These are phyloP conservation scores for Akanthomyces uredinophilus DNA, from an alignment of 2,329 filamentous ascomycete genomes.

Conservation along the genomic window DNA sequence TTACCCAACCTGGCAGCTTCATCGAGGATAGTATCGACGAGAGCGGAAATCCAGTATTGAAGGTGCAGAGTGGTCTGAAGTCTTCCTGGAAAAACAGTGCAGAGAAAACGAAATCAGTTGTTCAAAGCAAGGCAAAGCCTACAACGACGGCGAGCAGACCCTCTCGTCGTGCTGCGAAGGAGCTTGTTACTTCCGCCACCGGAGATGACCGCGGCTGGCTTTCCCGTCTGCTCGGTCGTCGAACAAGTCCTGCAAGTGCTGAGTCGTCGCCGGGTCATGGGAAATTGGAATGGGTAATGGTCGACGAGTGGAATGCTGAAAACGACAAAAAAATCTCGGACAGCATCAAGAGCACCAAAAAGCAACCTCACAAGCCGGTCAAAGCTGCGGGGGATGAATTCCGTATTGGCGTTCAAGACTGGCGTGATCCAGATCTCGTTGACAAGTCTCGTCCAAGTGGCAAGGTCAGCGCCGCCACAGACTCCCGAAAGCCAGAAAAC, in stretches of 20 bases:
- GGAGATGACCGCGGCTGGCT: slow-evolving; percentile 35
- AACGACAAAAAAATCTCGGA: slow-evolving; percentile 40
- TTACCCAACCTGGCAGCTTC: slow-evolving; percentile 67
- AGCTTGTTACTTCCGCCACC: slow-evolving; percentile 16
- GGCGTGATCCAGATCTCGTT: slow-evolving; percentile 65
- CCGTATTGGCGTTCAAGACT: slow-evolving; percentile 80
- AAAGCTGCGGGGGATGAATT: slow-evolving; percentile 54
- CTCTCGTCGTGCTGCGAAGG: slow-evolving; percentile 23
- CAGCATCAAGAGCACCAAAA: slow-evolving; percentile 35
- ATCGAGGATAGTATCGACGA: slow-evolving; percentile 56
- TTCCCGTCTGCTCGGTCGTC: slow-evolving; percentile 36
- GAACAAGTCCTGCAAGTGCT: slow-evolving; percentile 33
- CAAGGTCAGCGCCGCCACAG: slow-evolving; percentile 15
- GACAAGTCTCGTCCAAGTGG: slow-evolving; percentile 22
- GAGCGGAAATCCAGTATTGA: slow-evolving; percentile 52
- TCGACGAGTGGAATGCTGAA: slow-evolving; percentile 61
- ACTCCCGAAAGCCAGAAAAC: slow-evolving; percentile 4
- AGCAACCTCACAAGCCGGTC: slow-evolving; percentile 23
- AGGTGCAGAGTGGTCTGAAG: slow-evolving; percentile 46
- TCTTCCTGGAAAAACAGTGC: slow-evolving; percentile 5
- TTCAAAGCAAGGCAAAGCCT: slow-evolving; percentile 24
- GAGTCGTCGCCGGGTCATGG: slow-evolving; percentile 66
- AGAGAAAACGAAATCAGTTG: slow-evolving; percentile 29
- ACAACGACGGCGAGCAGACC: slow-evolving; percentile 22
- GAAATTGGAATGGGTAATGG: slow-evolving; percentile 66